Evolutionary conservation across 1,284 basidiomycete species (phyloP), one percentile per base, ranked within the genome.

Genomic region (Lentinus polychrous): DNA sequence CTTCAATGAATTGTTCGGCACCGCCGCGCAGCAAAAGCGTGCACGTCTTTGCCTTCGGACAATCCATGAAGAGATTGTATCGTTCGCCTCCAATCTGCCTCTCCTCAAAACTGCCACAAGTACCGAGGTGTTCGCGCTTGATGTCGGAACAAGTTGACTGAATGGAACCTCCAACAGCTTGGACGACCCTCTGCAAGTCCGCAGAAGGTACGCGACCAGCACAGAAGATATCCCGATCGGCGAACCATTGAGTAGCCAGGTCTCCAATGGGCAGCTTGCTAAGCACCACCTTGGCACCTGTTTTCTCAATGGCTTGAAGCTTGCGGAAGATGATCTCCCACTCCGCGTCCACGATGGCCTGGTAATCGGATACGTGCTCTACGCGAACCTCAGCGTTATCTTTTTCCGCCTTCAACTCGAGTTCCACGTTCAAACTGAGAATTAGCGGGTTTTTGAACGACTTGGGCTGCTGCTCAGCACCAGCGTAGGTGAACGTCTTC

Each of bases 251-350:
- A 2, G 96, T 99, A 3, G 96, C 96, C 41, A 99, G 75, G 74
- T 99, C 96, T 40, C 96, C 96, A 59, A 99, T 99, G 6, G 96
- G 96, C 20, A 99, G 80, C 69, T 98, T 97, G 69, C 94, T 97
- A 49, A 99, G 78, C 20, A 99, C 94, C 50, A 99, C 92, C 67
- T 96, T 94, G 39, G 96, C 96, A 27, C 94, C 96, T 0, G 94
- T 97, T 63, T 89, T 87, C 61, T 94, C 91, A 63, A 99, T 97
- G 1, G 93, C 93, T 61, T 97, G 89, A 27, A 99, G 78, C 70
- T 99, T 99, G 61, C 89, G 82, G 72, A 94, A 99, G 66, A 99
- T 99, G 69, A 99, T 99, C 61, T 94, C 89, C 96, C 96, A 99
- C 68, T 99, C 96, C 22, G 96, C 96, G 63, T 99, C 94, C 49